phyloP scores from a whole-genome alignment of 805 yeast genomes.

The Saturnispora dispora region DNA sequence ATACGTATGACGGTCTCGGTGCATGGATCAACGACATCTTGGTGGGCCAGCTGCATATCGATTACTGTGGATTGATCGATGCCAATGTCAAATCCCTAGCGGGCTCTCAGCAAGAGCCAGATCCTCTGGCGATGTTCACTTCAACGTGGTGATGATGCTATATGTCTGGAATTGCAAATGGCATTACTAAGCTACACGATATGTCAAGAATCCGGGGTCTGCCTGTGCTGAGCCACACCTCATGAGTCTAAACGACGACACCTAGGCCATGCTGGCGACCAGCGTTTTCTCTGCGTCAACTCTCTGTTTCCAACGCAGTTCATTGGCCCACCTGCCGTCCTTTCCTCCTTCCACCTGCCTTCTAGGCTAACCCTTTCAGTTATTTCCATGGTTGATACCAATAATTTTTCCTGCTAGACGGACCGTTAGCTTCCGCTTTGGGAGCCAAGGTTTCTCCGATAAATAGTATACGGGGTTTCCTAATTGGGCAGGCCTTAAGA shows the following conservation, averaged over 20 bases:
- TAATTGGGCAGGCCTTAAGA: neutral
- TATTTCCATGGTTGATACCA: neutral
- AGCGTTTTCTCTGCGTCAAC: too few relatives aligned
- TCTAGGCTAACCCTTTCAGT: too few relatives aligned
- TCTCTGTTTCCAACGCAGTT: neutral
- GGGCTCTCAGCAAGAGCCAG: neutral
- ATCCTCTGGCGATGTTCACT: conserved; percentile 6
- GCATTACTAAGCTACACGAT: neutral
- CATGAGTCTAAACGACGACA: neutral
- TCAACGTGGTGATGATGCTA: conserved; percentile 1
- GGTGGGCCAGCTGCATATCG: conserved; percentile 22
- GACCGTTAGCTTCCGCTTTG: neutral
- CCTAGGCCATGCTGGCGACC: too few relatives aligned
- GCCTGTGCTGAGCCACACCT: neutral
- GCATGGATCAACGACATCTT: conserved; percentile 1
- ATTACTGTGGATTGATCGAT: conserved; percentile 31
- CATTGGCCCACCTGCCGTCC: too few relatives aligned
- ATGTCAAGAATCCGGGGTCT: conserved; percentile 1
- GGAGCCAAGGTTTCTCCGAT: neutral
- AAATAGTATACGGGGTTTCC: neutral
- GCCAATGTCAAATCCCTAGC: conserved; percentile 20
- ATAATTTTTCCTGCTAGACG: neutral
- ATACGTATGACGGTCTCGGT: neutral
- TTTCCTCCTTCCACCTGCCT: too few relatives aligned
- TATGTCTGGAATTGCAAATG: neutral